Evolutionary conservation across 2,329 filamentous ascomycete genomes (phyloP), one percentile per base, ranked within the genome.

Genomic region (Aspergillus calidoustus): DNA sequence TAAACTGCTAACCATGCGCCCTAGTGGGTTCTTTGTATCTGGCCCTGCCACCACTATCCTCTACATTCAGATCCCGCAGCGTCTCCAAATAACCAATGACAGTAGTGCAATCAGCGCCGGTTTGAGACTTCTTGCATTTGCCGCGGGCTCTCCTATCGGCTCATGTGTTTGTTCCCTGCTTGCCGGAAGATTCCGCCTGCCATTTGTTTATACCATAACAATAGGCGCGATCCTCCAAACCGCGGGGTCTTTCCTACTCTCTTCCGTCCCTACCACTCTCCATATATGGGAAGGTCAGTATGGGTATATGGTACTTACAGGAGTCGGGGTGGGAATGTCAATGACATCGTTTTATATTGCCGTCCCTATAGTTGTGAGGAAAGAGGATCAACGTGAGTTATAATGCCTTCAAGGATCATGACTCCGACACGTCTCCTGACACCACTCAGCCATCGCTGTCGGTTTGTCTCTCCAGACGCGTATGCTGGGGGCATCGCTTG

Each of bases 391-490:
- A 23, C 68, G 34, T 41, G 34, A 41, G 34, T 41, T 3, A 41
- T 2, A 41, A 41, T 15, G 11, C 34, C 34, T 41, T 15, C 34
- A 41, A 41, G 13, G 2, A 17, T 11, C 34, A 13, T 38, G 1
- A 11, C 34, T 38, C 8, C 34, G 11, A 11, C 34, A 11, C 34
- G 34, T 41, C 34, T 41, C 3, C 11, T 41, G 34, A 41, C 34
- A 2, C 17, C 2, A 41, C 13, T 11, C 34, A 41, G 34, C 70
- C 7, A 74, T 78, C 47, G 70, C 69, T 0, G 73, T 79, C 68
- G 76, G 77, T 13, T 70, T 74, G 6, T 66, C 75, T 7, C 77
- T 77, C 4, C 78, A 79, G 59, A 70, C 78, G 38, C 73, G 78
- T 41, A 75, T 76, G 25, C 71, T 79, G 2, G 76, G 77, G 1